Base-by-base conservation (phyloP, 1,284 basidiomycete species). In the Exobasidium rhododendri region DNA sequence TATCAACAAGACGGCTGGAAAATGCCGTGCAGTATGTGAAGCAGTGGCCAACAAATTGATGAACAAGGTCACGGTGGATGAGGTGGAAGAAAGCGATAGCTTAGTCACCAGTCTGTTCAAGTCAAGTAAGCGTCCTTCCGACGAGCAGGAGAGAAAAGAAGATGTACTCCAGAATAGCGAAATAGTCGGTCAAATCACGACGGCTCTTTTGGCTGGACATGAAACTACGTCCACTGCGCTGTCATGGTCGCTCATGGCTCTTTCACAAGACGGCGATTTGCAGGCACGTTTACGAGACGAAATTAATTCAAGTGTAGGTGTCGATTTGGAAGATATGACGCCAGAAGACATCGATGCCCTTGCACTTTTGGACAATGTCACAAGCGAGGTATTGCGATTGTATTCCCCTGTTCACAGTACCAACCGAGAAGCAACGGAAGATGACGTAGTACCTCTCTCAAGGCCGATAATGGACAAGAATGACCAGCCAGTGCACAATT, bases 181-280 rank as follows among this genome's bases (percentile, higher is more conserved):
- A 56, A 43, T 78, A 2, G 64, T 71, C 14, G 71, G 69, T 2
- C 74, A 78, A 55, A 65, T 77, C 22, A 73, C 73, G 4, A 78
- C 74, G 0, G 63, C 77, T n/a, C 65, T 78, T 3, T 32, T 58
- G 28, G 57, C 57, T 20, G 77, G 77, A 0, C 75, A 78, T 63
- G 77, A 79, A 52, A 76, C 77, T 1, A 73, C 75, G 3, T 69
- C 72, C 11, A 70, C 70, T 14, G 72, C 47, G 26, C 26, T 70
- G 14, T 59, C 66, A 0, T 79, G 77, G 77, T 67, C 73, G 10
- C 60, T 79, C 0, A 63, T 58, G 46, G 40, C 66, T 1, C 63
- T 79, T 0, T 65, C 73, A 1, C 22, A 64, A 2, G 31, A 76
- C 17, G 67, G 58, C 0, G 10, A 31, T 1, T 22, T 69, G 1